Percentiles rank a stretch among this genome's conserved stretches.
Evolutionary conservation across 192 early-diverging fungal genomes (phyloP).

Genomic region (Phycomyces nitens): DNA sequence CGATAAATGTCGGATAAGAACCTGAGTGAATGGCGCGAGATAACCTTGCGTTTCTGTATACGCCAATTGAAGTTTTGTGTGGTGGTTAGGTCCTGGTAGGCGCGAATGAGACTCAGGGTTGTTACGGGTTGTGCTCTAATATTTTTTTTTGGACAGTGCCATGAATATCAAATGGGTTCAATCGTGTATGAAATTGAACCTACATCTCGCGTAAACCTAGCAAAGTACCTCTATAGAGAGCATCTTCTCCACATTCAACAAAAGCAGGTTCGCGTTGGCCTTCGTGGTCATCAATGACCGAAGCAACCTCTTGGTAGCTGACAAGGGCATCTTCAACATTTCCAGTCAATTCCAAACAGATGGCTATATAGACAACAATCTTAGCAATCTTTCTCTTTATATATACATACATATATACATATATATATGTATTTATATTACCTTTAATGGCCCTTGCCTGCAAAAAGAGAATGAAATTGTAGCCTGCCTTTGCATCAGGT

Average conservation of each 20-base stretch:
- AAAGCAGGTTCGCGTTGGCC: conserved; percentile 18
- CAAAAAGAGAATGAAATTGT: conserved; percentile 56
- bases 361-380: conserved; percentile 28
- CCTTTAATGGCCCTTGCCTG: conserved; percentile 59
- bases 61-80: conserved; percentile 44
- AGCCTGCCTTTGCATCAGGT: conserved; percentile 41
- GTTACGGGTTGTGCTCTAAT: conserved; percentile 11
- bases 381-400: not conserved
- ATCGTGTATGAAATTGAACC: conserved; percentile 1
- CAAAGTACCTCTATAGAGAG: conserved; percentile 62
- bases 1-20: conserved; percentile 38
- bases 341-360: conserved; percentile 45
- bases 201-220: conserved; percentile 43
- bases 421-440: conserved; percentile 19
- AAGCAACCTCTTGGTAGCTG: conserved; percentile 52
- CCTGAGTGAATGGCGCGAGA: conserved; percentile 47
- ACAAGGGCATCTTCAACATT: conserved; percentile 42
- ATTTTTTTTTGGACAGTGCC: not conserved
- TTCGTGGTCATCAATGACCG: conserved; percentile 40
- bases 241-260: conserved; percentile 64
- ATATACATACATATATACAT: not conserved
- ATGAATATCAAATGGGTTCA: no score
- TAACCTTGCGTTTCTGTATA: conserved; percentile 47
- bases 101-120: conserved; percentile 29
- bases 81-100: conserved; percentile 38